Conservation (phyloP, 2,329 filamentous ascomycete genomes). For the Ophiostoma sp. region DNA sequence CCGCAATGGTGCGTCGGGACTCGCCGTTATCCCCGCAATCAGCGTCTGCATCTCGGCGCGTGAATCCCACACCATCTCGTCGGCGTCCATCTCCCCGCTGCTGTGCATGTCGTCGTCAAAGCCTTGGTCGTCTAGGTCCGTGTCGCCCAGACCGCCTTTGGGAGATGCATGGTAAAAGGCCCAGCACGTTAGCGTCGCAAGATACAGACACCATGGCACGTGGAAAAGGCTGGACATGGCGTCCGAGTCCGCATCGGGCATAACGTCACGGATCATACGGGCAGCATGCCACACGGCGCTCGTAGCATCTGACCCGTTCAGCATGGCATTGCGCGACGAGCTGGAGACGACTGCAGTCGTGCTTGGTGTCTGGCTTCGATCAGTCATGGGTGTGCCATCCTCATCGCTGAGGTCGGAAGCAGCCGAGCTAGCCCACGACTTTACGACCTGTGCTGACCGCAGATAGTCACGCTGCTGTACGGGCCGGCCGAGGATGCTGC, state of each 20-base stretch:
- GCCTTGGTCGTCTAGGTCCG: neutral
- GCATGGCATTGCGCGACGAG: neutral
- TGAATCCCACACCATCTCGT: slow-evolving; percentile 26
- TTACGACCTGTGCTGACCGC: slow-evolving; percentile 23
- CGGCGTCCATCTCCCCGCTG: slow-evolving; percentile 4
- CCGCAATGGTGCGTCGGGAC: neutral
- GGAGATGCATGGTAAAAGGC: slow-evolving; percentile 23
- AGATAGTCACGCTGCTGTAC: slow-evolving; percentile 25
- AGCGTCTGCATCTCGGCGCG: slow-evolving; percentile 22
- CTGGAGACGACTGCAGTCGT: neutral
- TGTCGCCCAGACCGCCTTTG: neutral
- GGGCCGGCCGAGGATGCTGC: slow-evolving; percentile 25
- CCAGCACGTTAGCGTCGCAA: slow-evolving; percentile 25
- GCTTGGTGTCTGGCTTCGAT: neutral
- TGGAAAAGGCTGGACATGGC: slow-evolving; percentile 25
- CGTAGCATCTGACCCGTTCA: neutral
- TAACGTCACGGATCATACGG: slow-evolving; percentile 21
- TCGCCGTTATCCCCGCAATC: slow-evolving; percentile 14
- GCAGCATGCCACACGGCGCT: slow-evolving; percentile 24
- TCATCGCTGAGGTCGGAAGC: neutral
- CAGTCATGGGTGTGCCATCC: neutral
- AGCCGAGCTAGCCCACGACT: slow-evolving; percentile 20
- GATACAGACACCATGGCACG: slow-evolving; percentile 26
- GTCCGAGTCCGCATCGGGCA: slow-evolving; percentile 19
- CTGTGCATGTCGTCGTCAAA: neutral